These are phyloP conservation scores for Phytophthora vignae DNA, from an alignment of 352 stramenopile genomes.

Conservation along the genomic window DNA sequence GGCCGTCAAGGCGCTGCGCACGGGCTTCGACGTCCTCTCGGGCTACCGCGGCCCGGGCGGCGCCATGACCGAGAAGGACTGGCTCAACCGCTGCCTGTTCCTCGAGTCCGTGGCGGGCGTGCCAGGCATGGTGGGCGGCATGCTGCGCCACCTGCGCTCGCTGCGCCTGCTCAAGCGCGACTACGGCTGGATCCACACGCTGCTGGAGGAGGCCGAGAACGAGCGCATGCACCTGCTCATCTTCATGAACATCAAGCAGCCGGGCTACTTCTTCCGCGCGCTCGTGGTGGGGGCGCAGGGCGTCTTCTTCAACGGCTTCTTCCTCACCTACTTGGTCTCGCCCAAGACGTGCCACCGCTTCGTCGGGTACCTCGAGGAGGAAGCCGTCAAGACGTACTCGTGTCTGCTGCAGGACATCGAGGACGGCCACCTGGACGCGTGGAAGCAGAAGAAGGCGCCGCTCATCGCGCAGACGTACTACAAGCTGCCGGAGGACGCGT, in stretches of 20 bases:
- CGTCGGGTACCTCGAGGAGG: slow-evolving; percentile 94
- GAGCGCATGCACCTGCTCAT: slow-evolving; percentile 95
- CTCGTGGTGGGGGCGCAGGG: slow-evolving; percentile 87
- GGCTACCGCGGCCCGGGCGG: slow-evolving; percentile 67
- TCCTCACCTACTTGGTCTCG: slow-evolving; percentile 88
- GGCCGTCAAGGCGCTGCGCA: slow-evolving; percentile 55
- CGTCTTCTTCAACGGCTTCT: slow-evolving; percentile 90
- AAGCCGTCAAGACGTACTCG: slow-evolving; percentile 93
- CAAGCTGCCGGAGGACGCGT: slow-evolving; percentile 70
- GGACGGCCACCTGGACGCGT: slow-evolving; percentile 75
- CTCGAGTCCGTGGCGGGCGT: slow-evolving; percentile 85
- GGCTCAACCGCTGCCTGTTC: slow-evolving; percentile 74
- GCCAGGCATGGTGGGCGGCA: slow-evolving; percentile 81
- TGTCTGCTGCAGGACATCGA: slow-evolving; percentile 92
- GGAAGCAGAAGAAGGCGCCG: slow-evolving; percentile 73
- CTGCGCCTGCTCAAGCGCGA: slow-evolving; percentile 87
- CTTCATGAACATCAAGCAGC: slow-evolving; percentile 91
- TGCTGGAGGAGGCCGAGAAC: slow-evolving; percentile 95
- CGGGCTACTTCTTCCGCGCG: slow-evolving; percentile 75
- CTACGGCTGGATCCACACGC: slow-evolving; percentile 93
- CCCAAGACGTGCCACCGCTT: slow-evolving; percentile 92
- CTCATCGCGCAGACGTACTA: slow-evolving; percentile 91
- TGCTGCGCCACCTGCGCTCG: slow-evolving; percentile 82
- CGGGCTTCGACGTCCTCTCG: slow-evolving; percentile 58
- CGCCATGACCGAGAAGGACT: slow-evolving; percentile 70